Base-by-base conservation (phyloP, 2,329 filamentous ascomycete species). In the Xylariaceae sp. region DNA sequence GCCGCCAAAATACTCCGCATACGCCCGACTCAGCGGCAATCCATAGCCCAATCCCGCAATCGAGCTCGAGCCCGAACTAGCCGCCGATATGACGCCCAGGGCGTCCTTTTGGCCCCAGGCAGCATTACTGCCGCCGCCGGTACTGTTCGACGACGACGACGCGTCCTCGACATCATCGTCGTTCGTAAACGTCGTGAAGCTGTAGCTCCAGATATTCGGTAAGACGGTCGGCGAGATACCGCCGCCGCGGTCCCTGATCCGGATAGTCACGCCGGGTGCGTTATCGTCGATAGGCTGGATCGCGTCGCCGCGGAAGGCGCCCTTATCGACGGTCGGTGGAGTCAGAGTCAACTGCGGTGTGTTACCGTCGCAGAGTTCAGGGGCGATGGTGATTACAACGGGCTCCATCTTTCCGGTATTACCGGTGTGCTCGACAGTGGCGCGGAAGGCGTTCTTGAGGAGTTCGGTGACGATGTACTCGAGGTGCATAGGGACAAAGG, bases 401-500 rank as follows among this genome's bases (percentile, higher is more conserved):
- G 93, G 90, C 65, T 96, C 89, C 48, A 83, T 81, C 66, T 89
- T 88, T 69, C 84, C 87, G n/a, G 86, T 86, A 59, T 13, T 11
- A 15, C 37, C 44, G 1, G 47, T 54, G 39, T 83, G 87, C 74
- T 99, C 94, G 8, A 97, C 87, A 0, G 91, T 95, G 3, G 94
- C 93, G 49, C 94, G 86, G 77, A 97, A 99, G 0, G 92, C 90
- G 71, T 99, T 99, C 75, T 99, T 99, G 60, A 99, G 82, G 1
- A 99, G 82, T 74, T 99, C 94, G 0, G 93, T 99, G 64, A 97
- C 84, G 65, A 99, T 97, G 74, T 99, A 99, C 75, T 97, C 93
- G 23, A 99, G 82, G 73, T 99, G 94, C 73, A 96, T 94, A 11
- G 94, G 94, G 7, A 99, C 88, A 70, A 95, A 94, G 17, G 93